Percentiles rank a stretch among this genome's conserved stretches.
phyloP scores from a whole-genome alignment of 208 protist species.

The Leishmania braziliensis region DNA sequence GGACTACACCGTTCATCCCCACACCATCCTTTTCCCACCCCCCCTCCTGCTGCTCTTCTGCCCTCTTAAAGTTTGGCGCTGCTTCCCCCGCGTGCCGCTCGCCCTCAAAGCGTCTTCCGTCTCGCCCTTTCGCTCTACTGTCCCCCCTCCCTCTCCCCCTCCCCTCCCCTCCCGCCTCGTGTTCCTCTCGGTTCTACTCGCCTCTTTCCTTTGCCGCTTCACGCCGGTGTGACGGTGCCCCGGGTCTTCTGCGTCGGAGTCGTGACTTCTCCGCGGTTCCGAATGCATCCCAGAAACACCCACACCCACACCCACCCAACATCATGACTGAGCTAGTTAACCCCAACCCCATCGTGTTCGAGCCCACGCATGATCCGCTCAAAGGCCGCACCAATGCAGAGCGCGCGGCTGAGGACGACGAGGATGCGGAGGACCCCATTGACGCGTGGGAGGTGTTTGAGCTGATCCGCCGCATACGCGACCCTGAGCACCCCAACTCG shows the following conservation, averaged over 20 bases:
- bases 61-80: neutral
- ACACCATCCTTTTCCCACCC: constrained; percentile 8
- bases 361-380: constrained; percentile 15
- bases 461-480: constrained; percentile 96
- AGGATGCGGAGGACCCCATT: constrained; percentile 77
- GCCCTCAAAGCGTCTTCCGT: neutral
- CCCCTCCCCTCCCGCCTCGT: too few relatives aligned
- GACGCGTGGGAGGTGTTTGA: constrained; percentile 96
- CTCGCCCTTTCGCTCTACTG: neutral
- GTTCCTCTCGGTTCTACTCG: neutral
- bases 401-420: constrained; percentile 53
- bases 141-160: neutral
- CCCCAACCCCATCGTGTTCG: constrained; percentile 69
- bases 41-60: neutral
- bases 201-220: neutral
- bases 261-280: neutral
- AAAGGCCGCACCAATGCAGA: constrained; percentile 43
- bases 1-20: neutral
- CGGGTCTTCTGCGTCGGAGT: neutral
- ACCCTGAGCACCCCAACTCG: constrained; percentile 98
- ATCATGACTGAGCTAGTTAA: constrained; percentile 58
- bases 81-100: neutral
- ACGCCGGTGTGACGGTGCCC: neutral
- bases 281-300: neutral
- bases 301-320: neutral